These are phyloP conservation scores for Psilocybe azurescens DNA, from an alignment of 768 basidiomycete species.

Conservation along the genomic window DNA sequence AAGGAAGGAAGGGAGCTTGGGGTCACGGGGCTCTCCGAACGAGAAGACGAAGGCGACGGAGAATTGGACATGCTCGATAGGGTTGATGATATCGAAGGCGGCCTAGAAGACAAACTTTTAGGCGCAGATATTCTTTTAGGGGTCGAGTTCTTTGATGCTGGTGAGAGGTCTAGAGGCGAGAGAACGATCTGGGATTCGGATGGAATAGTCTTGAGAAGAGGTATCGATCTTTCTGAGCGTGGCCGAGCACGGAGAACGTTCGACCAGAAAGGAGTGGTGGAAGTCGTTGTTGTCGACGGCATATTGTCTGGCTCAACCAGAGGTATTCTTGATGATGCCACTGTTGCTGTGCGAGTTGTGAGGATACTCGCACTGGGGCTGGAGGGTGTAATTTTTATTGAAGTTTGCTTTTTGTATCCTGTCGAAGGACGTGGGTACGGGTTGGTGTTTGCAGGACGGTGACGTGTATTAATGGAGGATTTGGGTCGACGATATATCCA, in stretches of 20 bases:
- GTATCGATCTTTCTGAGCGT: conserved; percentile 37
- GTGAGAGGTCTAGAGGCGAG: conserved; percentile 25
- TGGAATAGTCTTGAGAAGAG: conserved; percentile 37
- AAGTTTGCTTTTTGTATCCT: conserved; percentile 30
- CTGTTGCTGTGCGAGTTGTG: conserved; percentile 13
- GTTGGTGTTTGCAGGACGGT: conserved; percentile 26
- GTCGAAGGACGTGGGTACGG: conserved; percentile 34
- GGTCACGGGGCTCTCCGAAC: conserved; percentile 33
- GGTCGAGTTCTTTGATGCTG: conserved; percentile 23
- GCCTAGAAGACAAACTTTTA: conserved; percentile 24
- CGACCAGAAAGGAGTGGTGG: conserved; percentile 42
- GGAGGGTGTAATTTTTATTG: conserved; percentile 33
- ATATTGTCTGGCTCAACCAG: neutral
- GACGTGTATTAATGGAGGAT: conserved; percentile 31
- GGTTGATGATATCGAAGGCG: conserved; percentile 35
- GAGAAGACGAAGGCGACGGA: conserved; percentile 32
- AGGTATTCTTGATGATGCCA: conserved; percentile 10
- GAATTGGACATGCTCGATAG: conserved; percentile 32
- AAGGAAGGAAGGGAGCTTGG: conserved; percentile 28
- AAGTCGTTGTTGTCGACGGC: conserved; percentile 12
- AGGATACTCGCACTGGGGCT: conserved; percentile 25
- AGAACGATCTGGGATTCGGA: conserved; percentile 36
- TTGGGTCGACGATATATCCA: conserved; percentile 55
- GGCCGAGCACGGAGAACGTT: conserved; percentile 39
- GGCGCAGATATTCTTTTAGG: conserved; percentile 24